A percentile compares a stretch with the other conserved stretches of the same genome.
Conservation (phyloP, 805 yeast species). For the Yarrowia hollandica region DNA sequence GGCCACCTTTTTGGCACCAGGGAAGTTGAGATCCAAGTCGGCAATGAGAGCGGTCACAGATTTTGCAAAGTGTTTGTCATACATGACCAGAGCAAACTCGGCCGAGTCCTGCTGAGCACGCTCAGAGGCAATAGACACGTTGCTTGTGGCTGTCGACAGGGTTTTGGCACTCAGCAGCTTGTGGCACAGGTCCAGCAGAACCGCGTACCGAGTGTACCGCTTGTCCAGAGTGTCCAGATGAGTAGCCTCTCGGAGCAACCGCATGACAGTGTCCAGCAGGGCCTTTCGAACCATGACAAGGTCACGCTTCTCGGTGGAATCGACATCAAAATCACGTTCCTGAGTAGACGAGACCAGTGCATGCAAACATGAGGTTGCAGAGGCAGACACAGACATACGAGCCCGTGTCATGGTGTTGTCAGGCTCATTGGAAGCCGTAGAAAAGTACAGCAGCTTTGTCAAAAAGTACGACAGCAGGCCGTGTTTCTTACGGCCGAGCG, state of each 20-base stretch:
- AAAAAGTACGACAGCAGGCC: conserved; percentile 75
- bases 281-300: conserved; percentile 74
- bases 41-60: conserved; percentile 62
- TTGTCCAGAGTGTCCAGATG: conserved; percentile 45
- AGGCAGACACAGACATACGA: conserved; percentile 54
- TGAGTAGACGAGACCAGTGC: conserved; percentile 63
- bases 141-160: conserved; percentile 32
- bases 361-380: conserved; percentile 61
- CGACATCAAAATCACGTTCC: conserved; percentile 43
- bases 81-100: conserved; percentile 61
- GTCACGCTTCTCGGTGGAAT: conserved; percentile 41
- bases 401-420: conserved; percentile 40
- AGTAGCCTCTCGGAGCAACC: conserved; percentile 46
- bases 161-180: conserved; percentile 38
- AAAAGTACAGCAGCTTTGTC: conserved; percentile 67
- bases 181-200: conserved; percentile 51
- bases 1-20: conserved; percentile 61
- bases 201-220: conserved; percentile 57
- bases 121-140: conserved; percentile 21
- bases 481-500: conserved; percentile 38
- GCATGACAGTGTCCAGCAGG: conserved; percentile 65
- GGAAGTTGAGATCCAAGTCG: conserved; percentile 70
- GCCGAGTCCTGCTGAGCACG: conserved; percentile 51
- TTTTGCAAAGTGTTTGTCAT: conserved; percentile 57
- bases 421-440: conserved; percentile 42